Percentiles rank a stretch among this genome's conserved stretches.
Evolutionary conservation across 73 alveolate species (phyloP).

Genomic region (Paramecium biaurelia): DNA sequence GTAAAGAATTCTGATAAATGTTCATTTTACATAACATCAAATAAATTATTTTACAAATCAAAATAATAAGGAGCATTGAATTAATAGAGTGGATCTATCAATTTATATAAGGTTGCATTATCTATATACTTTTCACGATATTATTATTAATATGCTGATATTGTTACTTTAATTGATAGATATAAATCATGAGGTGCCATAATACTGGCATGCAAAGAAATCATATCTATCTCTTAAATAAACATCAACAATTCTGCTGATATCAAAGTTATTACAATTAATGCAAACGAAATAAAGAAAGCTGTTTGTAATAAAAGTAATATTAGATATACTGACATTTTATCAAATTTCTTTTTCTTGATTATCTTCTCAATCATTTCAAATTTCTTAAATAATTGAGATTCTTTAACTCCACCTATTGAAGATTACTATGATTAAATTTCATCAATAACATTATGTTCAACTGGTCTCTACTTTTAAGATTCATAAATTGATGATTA

Average conservation of each 20-base stretch:
- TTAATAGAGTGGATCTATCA: slow-evolving; percentile 34
- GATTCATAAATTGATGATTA: not conserved
- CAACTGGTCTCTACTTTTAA: not conserved
- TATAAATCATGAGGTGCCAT: slow-evolving; percentile 50
- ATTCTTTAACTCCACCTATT: not conserved
- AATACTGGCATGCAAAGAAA: not conserved
- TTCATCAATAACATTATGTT: not conserved
- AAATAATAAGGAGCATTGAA: not conserved
- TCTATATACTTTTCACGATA: not conserved
- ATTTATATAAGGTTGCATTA: not conserved
- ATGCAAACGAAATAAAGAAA: not conserved
- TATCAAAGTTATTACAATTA: not conserved
- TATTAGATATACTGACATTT: not conserved
- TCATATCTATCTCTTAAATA: slow-evolving; percentile 13
- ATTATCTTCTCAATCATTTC: not conserved
- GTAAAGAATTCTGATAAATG: not conserved
- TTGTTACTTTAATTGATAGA: slow-evolving; percentile 4
- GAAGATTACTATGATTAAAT: not conserved
- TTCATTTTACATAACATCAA: not conserved
- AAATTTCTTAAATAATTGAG: not conserved
- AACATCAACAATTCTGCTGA: not conserved
- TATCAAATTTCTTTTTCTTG: not conserved
- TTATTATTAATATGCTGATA: slow-evolving; percentile 43
- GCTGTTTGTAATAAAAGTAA: not conserved
- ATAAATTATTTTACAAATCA: not conserved